These are phyloP conservation scores for Podaxis pistillaris DNA, from an alignment of 768 basidiomycete species.

Conservation along the genomic window DNA sequence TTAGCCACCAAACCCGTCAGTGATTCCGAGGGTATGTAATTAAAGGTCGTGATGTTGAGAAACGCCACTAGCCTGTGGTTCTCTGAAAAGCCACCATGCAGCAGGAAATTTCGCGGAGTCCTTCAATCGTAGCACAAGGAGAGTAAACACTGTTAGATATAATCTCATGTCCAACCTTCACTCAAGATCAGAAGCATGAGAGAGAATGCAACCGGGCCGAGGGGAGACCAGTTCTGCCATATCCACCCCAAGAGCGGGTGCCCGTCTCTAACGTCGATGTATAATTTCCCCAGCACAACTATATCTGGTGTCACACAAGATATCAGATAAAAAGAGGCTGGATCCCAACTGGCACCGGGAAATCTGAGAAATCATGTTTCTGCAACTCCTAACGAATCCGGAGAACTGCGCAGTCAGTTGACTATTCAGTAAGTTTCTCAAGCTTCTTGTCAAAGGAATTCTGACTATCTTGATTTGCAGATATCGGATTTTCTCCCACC, in stretches of 20 bases:
- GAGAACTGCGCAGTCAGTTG: not conserved
- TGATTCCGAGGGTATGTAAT: too few species aligned
- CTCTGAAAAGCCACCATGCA: too few species aligned
- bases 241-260: not conserved
- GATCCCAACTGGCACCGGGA: not conserved
- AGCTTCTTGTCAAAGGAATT: not conserved
- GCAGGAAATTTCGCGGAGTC: too few species aligned
- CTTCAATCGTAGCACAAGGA: too few species aligned
- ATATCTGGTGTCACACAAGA: not conserved
- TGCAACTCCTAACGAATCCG: constrained; percentile 1
- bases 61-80: too few species aligned
- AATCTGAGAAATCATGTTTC: constrained; percentile 2
- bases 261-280: constrained; percentile 1
- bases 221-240: not conserved
- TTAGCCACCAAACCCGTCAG: too few species aligned
- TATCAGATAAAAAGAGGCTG: not conserved
- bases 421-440: not conserved
- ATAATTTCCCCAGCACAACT: not conserved
- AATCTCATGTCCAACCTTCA: too few species aligned
- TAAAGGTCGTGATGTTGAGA: too few species aligned
- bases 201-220: not conserved
- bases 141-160: too few species aligned
- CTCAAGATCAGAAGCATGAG: not conserved
- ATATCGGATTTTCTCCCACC: not conserved
- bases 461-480: constrained; percentile 1